Evolutionary conservation across 306 rosid genomes (phyloP).

Genomic region (Fragaria vesca): DNA sequence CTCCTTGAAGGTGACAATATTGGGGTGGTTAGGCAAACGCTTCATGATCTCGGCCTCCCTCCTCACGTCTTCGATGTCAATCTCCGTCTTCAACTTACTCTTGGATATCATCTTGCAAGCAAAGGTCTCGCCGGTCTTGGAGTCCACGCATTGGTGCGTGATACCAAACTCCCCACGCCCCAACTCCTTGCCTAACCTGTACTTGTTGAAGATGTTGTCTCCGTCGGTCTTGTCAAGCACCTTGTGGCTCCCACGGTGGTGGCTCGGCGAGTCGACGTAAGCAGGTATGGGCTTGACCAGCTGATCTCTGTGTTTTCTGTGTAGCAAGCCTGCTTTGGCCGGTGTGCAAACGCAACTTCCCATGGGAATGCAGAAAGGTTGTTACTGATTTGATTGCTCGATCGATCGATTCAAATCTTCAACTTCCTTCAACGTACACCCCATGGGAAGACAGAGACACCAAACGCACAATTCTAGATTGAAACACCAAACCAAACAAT

Average conservation of each 20-base stretch:
- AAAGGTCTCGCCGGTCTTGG: slow-evolving; percentile 36
- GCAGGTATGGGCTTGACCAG: slow-evolving; percentile 4
- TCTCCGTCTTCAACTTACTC: slow-evolving; percentile 72
- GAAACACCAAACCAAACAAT: slow-evolving; percentile 25
- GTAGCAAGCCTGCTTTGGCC: slow-evolving; percentile 24
- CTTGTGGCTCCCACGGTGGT: neutral
- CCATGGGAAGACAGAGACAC: slow-evolving; percentile 49
- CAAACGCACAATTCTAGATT: neutral
- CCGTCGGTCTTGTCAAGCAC: slow-evolving; percentile 48
- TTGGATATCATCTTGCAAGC: slow-evolving; percentile 84
- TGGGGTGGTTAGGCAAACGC: slow-evolving; percentile 74
- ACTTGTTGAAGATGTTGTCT: slow-evolving; percentile 45
- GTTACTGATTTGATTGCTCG: neutral
- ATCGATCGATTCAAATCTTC: neutral
- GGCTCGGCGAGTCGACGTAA: slow-evolving; percentile 7
- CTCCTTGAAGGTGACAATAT: slow-evolving; percentile 70
- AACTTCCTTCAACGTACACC: slow-evolving; percentile 11
- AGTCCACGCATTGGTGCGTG: slow-evolving; percentile 49
- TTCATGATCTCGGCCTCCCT: slow-evolving; percentile 89
- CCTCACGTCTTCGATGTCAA: slow-evolving; percentile 74
- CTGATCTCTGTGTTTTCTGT: slow-evolving; percentile 23
- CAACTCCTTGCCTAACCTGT: slow-evolving; percentile 59
- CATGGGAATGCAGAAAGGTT: slow-evolving; percentile 41
- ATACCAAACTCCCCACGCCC: slow-evolving; percentile 93
- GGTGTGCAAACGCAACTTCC: slow-evolving; percentile 81